Base-by-base conservation (phyloP, 345 rosid genomes). In the Populus deltoides region DNA sequence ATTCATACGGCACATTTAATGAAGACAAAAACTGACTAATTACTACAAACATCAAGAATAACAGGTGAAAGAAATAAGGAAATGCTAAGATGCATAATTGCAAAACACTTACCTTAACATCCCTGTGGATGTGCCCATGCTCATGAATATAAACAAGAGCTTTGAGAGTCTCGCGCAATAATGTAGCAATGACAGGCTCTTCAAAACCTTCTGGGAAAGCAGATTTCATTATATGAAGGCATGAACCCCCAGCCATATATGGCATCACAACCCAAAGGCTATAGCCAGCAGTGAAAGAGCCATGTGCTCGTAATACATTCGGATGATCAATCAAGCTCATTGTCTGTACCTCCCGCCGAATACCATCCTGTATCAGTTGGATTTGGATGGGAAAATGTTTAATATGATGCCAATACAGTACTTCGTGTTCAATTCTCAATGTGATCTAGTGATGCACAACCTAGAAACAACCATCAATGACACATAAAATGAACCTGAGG, bases 211-310 rank as follows among this genome's bases (percentile, higher is more conserved):
- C 99, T 41, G 84, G 89, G 86, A 75, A 87, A 70, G 94, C 77
- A 68, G 92, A 91, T 86, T 95, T 92, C 88, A 96, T 96, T 73
- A 93, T 90, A 84, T 93, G 99, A 79, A 96, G 90, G 88, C 98
- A 96, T 66, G 99, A 96, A 71, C 99, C 99, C 67, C 97, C 97
- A 71, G 92, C 92, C 99, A 96, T 96, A 90, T 91, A 96, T 7
- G 99, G 98, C 99, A 96, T 96, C 85, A 96, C 99, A 83, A 92
- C 94, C 99, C 99, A 96, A 77, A 96, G 99, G 83, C 81, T 82
- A 51, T 90, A 91, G 71, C 90, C 92, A 49, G 94, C 13, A 39
- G 94, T 90, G 80, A 96, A 96, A 73, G 99, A 96, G 85, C 99
- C 93, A 85, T 92, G 90, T 38, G 99, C 94, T 80, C 85, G 88